Evolutionary conservation across 306 rosid genomes (phyloP), one percentile per base, ranked within the genome.

Genomic region (Inga leiocalycina): DNA sequence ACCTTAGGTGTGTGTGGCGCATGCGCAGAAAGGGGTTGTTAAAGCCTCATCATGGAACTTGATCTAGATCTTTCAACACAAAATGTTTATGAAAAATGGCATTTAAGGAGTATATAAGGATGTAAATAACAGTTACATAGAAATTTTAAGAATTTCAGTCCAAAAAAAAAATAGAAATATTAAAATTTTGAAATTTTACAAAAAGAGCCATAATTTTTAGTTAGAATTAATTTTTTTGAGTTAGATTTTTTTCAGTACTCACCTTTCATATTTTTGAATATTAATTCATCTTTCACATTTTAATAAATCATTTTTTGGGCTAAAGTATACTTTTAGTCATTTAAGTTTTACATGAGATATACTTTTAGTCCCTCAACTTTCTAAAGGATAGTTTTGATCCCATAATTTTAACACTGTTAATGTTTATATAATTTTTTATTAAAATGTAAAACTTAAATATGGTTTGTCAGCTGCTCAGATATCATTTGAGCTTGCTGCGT

Each of bases 21-120:
- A 81, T 52, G 88, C 85, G 83, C 85, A 81, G 80, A 85, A 85
- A 85, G 85, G 74, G 65, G 73, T 71, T 52, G 73, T 71, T 52
- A 30, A 41, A 82, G 68, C 22, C 74, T 64, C 35, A 77, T 65
- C 17, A 69, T 84, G 67, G 74, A 66, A 67, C 43, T 30, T 74
- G 77, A 72, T 65, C 76, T 12, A 9, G 17, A 48, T 13, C 52
- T 48, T 45, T 3, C 17, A 48, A 15, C 4, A 54, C 61, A 54
- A 14, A 54, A 54, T 54, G 62, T 19, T 56, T 17, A 56, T 3
- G 12, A 19, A 56, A 46, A 56, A 56, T 56, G 62, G 8, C 3
- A 54, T 54, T 54, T 54, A 54, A 54, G 6, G 22, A 49, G 16
- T 12, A 13, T 15, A 13, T 14, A 49, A 49, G 56, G 1, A 49